These are phyloP conservation scores for Syzygium malaccense DNA, from an alignment of 441 rosid genomes.

Conservation along the genomic window DNA sequence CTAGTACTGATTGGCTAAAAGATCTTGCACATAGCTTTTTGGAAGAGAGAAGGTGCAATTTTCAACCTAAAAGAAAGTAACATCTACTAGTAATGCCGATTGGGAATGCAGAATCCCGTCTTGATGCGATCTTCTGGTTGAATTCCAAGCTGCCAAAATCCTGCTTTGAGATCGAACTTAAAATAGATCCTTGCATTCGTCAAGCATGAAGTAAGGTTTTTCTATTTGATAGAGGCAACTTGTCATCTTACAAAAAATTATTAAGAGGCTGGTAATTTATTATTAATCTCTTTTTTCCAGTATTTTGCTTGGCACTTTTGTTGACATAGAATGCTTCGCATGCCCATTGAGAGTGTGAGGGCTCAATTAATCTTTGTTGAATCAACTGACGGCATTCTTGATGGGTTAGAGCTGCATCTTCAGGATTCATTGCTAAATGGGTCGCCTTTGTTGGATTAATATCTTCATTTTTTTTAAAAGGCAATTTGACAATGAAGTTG, in stretches of 20 bases:
- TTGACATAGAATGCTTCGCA: not conserved
- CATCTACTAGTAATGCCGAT: not conserved
- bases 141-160: not conserved
- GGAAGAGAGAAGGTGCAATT: not conserved
- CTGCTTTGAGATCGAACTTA: not conserved
- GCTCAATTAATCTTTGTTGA: not conserved
- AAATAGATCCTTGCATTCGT: not conserved
- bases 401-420: not conserved
- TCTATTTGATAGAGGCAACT: not conserved
- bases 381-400: not conserved
- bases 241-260: not conserved
- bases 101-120: not conserved
- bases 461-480: not conserved
- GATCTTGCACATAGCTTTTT: not conserved
- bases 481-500: not conserved
- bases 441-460: not conserved
- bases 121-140: not conserved
- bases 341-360: not conserved
- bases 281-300: not conserved
- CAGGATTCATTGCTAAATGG: not conserved
- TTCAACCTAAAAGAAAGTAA: not conserved
- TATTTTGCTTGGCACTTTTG: not conserved
- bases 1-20: not conserved
- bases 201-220: not conserved
- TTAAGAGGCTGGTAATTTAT: not conserved